Conservation (phyloP, 2,329 filamentous ascomycete genomes). For the Cytospora chrysosperma region DNA sequence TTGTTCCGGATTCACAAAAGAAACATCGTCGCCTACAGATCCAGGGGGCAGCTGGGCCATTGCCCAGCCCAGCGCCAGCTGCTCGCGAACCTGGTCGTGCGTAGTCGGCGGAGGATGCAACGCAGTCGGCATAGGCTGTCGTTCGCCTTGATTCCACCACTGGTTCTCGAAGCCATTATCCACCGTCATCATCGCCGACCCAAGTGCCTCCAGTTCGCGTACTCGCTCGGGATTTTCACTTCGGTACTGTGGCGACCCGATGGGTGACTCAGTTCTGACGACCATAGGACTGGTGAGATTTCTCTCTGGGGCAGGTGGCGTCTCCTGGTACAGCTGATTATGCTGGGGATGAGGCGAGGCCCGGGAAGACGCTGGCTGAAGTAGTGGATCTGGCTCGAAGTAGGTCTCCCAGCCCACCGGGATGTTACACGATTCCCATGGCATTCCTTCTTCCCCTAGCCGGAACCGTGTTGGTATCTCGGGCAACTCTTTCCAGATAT, state of each 20-base stretch:
- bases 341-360: constrained; percentile 6
- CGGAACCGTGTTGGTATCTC: constrained; percentile 39
- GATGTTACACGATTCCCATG: constrained; percentile 44
- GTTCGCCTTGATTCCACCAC: constrained; percentile 53
- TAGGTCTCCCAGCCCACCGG: constrained; percentile 34
- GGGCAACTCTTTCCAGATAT: constrained; percentile 46
- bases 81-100: constrained; percentile 27
- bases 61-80: constrained; percentile 33
- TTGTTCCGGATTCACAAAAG: constrained; percentile 30
- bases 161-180: constrained; percentile 59
- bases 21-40: constrained; percentile 28
- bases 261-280: constrained; percentile 28
- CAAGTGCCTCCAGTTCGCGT: constrained; percentile 48
- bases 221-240: constrained; percentile 37
- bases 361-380: constrained; percentile 25
- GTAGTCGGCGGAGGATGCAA: constrained; percentile 27
- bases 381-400: constrained; percentile 32
- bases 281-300: constrained; percentile 26
- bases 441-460: constrained; percentile 48
- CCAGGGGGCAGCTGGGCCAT: constrained; percentile 25
- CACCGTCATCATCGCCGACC: constrained; percentile 54
- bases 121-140: constrained; percentile 31
- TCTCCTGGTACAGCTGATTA: neutral
- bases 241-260: constrained; percentile 25
- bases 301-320: neutral